Conservation (phyloP, 192 early-diverging fungal genomes). For the Entomortierella beljakovae region DNA sequence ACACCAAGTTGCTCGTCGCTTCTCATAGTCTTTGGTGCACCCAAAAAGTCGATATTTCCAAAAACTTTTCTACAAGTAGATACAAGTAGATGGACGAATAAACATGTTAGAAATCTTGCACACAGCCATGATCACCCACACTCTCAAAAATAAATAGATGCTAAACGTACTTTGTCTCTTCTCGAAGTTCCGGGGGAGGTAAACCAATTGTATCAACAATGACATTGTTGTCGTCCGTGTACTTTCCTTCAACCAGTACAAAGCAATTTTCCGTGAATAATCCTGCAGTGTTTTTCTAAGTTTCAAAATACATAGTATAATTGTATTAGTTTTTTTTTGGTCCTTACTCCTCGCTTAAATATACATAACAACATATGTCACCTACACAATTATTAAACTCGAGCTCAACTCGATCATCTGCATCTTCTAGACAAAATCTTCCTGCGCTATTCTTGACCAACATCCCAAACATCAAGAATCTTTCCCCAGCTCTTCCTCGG, state of each 20-base stretch:
- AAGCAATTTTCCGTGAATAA: conserved; percentile 89
- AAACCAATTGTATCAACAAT: conserved; percentile 77
- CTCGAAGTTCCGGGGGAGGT: conserved; percentile 77
- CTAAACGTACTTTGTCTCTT: conserved; percentile 54
- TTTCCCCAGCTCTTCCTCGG: conserved; percentile 72
- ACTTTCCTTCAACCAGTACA: conserved; percentile 86
- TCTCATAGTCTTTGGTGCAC: conserved; percentile 61
- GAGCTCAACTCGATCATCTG: conserved; percentile 80
- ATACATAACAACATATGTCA: not conserved
- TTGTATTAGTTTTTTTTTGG: not conserved
- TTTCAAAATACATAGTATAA: not conserved
- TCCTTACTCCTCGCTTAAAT: not conserved
- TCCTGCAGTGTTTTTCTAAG: conserved; percentile 66
- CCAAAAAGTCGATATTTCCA: conserved; percentile 67
- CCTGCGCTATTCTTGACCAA: conserved; percentile 84
- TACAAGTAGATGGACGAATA: not conserved
- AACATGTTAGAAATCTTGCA: too few relatives aligned
- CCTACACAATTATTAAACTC: conserved; percentile 69
- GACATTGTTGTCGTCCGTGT: conserved; percentile 77
- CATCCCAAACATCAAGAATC: conserved; percentile 90
- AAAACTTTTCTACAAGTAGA: conserved; percentile 55
- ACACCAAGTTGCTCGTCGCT: conserved; percentile 62
- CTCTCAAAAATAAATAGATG: not conserved
- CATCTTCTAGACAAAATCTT: conserved; percentile 87
- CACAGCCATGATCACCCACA: too few relatives aligned